Evolutionary conservation across 192 early-diverging fungal genomes (phyloP), one percentile per base, ranked within the genome.

Genomic region (Gaertneriomyces semiglobifer): DNA sequence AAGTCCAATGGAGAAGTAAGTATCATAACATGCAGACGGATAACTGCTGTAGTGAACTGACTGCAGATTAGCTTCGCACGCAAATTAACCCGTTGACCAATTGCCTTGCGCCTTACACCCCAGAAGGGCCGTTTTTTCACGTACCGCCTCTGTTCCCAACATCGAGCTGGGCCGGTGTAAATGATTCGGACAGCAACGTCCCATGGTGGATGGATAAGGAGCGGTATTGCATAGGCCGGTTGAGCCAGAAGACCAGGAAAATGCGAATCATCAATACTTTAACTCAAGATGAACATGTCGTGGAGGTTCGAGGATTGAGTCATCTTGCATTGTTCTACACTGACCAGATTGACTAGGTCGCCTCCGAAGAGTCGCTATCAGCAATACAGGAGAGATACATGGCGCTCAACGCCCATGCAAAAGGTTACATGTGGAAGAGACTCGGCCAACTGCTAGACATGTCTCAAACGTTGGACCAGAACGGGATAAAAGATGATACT

Each of bases 391-490:
- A 84, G 16, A 63, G 84, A 4, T 86, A 84, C 63, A 45, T 77
- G 45, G 38, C 51, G 4, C 70, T 73, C 53, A 86, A 86, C 58
- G 55, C 71, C 3, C 84, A 86, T 61, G 81, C 84, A 14, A 86
- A 82, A 60, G 81, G 81, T 9, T 86, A 86, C 75, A 82, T 84
- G 76, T 86, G 84, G 84, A 86, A 86, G 61, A 65, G 80, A n/a
- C 71, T 85, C 38, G 80, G 78, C 5, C 59, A 58, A 10, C 62
- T 86, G 14, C 62, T 86, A 38, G 84, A 86, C 54, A 86, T 86
- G 84, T 68, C 48, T 18, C 53, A 55, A 45, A 80, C 84, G n/a
- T 65, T 86, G 47, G 75, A 82, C 16, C 63, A 86, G 57, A 86
- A 86, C 66, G 80, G 82, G 6, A 66, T 86, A 16, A 45, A 48